Percentiles rank a stretch among this genome's conserved stretches.
Conservation (phyloP, 2,329 filamentous ascomycete species). For the Tetracladium maxilliforme region DNA sequence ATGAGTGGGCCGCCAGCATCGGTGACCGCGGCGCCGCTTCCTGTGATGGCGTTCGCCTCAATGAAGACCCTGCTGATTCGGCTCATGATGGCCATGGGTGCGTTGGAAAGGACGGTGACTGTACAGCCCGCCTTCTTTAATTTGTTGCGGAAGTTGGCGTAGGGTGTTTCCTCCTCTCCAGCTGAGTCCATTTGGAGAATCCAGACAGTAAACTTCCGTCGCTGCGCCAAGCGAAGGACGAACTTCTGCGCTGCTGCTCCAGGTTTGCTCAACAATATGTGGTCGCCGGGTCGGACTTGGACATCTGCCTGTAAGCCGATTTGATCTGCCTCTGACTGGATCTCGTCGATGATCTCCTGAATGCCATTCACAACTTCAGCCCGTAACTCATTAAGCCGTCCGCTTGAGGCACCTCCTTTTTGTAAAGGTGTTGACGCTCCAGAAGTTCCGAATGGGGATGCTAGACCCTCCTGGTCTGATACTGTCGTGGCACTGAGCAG, state of each 20-base stretch:
- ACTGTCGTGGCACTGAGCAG: conserved; percentile 59
- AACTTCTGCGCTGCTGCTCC: conserved; percentile 83
- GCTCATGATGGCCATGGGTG: conserved; percentile 82
- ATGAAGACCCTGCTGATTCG: conserved; percentile 91
- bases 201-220: conserved; percentile 84
- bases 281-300: conserved; percentile 86
- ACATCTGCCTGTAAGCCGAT: conserved; percentile 80
- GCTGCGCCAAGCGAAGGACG: conserved; percentile 71
- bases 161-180: conserved; percentile 48
- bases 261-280: conserved; percentile 78
- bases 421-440: conserved; percentile 10
- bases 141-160: conserved; percentile 57
- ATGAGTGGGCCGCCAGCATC: conserved; percentile 74
- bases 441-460: conserved; percentile 27
- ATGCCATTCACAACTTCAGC: conserved; percentile 91
- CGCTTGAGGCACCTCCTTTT: conserved; percentile 11
- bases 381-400: conserved; percentile 50
- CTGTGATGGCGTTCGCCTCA: conserved; percentile 72
- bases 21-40: conserved; percentile 75
- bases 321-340: conserved; percentile 84
- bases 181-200: conserved; percentile 64
- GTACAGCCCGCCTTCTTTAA: conserved; percentile 65
- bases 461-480: conserved; percentile 36
- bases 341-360: conserved; percentile 89
- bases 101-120: conserved; percentile 73